phyloP scores from a whole-genome alignment of 257 asterid species.

The Ehretia macrophylla region DNA sequence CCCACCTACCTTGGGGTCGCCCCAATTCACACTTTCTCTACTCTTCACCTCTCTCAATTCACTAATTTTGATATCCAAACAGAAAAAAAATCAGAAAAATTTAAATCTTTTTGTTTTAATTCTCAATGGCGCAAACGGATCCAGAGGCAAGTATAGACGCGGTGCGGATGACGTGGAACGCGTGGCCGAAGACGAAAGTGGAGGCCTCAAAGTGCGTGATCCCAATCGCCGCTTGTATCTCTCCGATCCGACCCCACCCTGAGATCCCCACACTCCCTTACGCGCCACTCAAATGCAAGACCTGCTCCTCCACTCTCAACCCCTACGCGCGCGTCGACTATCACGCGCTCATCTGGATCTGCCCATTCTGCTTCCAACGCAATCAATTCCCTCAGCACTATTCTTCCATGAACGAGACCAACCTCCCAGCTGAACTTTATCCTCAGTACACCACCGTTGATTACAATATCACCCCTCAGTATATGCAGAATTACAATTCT shows the following conservation, averaged over 20 bases:
- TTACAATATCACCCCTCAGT: constrained; percentile 41
- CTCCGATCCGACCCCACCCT: constrained; percentile 84
- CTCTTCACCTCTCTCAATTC: background rate
- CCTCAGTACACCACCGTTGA: constrained; percentile 81
- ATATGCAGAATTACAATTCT: constrained; percentile 49
- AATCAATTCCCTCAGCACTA: constrained; percentile 80
- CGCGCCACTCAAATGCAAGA: constrained; percentile 79
- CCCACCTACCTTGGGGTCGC: background rate
- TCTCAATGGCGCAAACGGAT: constrained; percentile 34
- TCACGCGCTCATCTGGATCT: constrained; percentile 92
- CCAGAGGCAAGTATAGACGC: constrained; percentile 84
- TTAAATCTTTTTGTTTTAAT: too few species aligned
- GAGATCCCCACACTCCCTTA: constrained; percentile 68
- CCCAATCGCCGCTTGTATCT: constrained; percentile 92
- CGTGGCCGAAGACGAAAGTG: constrained; percentile 92
- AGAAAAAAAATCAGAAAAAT: background rate
- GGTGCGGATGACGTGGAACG: constrained; percentile 86
- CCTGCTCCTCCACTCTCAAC: constrained; percentile 76
- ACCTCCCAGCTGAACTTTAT: constrained; percentile 80
- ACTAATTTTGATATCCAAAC: too few species aligned
- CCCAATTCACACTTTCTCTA: background rate
- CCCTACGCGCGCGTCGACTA: constrained; percentile 82
- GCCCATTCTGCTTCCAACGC: constrained; percentile 88
- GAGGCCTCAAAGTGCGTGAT: constrained; percentile 95
- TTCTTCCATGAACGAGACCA: constrained; percentile 58